These are phyloP conservation scores for Plasmodium coatneyi DNA, from an alignment of 169 alveolate species.

Conservation along the genomic window DNA sequence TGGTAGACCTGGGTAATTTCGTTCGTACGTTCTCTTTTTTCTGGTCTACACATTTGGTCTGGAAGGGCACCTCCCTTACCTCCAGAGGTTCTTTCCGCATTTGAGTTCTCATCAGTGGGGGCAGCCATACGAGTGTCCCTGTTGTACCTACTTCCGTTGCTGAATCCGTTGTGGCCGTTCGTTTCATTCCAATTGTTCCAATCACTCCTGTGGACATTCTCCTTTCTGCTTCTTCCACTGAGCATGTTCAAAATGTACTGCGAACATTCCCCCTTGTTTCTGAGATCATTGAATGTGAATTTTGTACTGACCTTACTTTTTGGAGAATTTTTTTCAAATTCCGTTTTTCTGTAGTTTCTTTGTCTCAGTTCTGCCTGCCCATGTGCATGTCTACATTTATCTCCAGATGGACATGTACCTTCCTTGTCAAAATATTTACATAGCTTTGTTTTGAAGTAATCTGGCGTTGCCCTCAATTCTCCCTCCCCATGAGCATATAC, in stretches of 20 bases:
- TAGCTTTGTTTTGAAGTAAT: conserved; percentile 82
- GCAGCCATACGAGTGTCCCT: not conserved
- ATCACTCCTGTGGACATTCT: not conserved
- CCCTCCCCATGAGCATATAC: conserved; percentile 84
- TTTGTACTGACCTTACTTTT: conserved; percentile 14
- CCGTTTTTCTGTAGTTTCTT: conserved; percentile 43
- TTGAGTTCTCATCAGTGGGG: not conserved
- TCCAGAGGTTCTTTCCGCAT: not conserved
- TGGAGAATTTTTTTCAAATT: not conserved
- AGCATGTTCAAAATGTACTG: not conserved
- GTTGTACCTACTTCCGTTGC: not conserved
- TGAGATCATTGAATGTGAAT: conserved; percentile 4
- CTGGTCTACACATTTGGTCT: not conserved
- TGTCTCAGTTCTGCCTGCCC: conserved; percentile 84
- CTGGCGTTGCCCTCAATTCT: conserved; percentile 80
- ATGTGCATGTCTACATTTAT: conserved; percentile 84
- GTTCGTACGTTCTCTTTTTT: not conserved
- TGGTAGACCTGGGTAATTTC: not conserved
- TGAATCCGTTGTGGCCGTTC: not conserved
- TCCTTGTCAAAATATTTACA: conserved; percentile 82
- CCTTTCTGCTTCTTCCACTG: conserved; percentile 1
- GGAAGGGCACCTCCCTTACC: not conserved
- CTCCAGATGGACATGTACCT: conserved; percentile 80
- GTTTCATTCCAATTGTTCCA: not conserved
- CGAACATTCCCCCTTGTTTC: not conserved